A percentile compares a stretch with the other conserved stretches of the same genome.
phyloP scores from a whole-genome alignment of 768 basidiomycete genomes.

The Xerocomellus intermedius region DNA sequence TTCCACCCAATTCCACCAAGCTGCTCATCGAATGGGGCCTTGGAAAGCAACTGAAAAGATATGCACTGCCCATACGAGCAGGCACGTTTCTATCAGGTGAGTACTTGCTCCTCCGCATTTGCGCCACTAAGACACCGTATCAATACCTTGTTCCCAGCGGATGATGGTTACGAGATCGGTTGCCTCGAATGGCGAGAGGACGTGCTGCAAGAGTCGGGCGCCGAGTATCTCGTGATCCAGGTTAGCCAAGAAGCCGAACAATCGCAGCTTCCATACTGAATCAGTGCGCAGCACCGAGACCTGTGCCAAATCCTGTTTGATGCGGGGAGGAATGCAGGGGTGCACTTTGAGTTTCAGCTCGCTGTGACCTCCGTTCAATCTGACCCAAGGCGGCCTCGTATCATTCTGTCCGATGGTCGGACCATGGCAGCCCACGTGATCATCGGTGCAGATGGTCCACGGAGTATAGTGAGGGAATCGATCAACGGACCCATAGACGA shows the following conservation, averaged over 20 bases:
- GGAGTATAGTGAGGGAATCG: conserved; percentile 41
- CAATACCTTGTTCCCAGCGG: conserved; percentile 32
- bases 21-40: conserved; percentile 58
- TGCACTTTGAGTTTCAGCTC: conserved; percentile 46
- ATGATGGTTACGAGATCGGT: conserved; percentile 45
- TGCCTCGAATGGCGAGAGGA: conserved; percentile 47
- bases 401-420: conserved; percentile 44
- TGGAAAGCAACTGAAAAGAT: conserved; percentile 40
- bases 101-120: not conserved
- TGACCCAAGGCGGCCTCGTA: conserved; percentile 28
- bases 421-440: conserved; percentile 50
- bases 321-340: conserved; percentile 48
- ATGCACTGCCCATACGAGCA: conserved; percentile 29
- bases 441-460: conserved; percentile 62
- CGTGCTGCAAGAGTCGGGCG: conserved; percentile 50
- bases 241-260: conserved; percentile 27
- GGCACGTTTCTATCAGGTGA: conserved; percentile 25
- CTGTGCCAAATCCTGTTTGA: conserved; percentile 49
- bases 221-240: conserved; percentile 52
- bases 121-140: no score
- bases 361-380: conserved; percentile 36
- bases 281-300: conserved; percentile 47
- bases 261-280: not conserved
- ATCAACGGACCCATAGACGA: conserved; percentile 34
- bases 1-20: conserved; percentile 61